phyloP scores from a whole-genome alignment of 192 early-diverging fungal species.

The Phlyctochytrium planicorne region DNA sequence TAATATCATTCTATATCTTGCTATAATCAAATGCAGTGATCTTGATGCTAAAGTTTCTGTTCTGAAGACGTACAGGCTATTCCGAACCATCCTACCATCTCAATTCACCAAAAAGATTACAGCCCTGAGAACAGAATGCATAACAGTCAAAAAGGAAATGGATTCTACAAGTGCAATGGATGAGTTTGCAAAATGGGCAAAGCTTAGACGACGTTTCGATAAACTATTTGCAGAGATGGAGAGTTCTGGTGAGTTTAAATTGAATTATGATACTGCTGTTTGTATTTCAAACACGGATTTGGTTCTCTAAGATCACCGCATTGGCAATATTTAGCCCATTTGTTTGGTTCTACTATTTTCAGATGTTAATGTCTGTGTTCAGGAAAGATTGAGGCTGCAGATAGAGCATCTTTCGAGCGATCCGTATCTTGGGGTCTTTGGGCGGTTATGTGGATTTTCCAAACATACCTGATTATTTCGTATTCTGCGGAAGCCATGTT shows the following conservation, averaged over 20 bases:
- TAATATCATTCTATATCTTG: conserved; percentile 1
- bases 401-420: conserved; percentile 18
- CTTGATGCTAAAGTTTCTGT: not conserved
- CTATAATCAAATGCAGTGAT: not conserved
- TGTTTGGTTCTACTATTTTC: not conserved
- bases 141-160: conserved; percentile 14
- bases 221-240: conserved; percentile 52
- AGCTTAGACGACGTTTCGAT: conserved; percentile 89
- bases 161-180: conserved; percentile 18
- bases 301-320: not conserved
- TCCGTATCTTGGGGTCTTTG: conserved; percentile 23
- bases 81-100: not conserved
- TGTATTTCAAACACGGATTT: conserved; percentile 6
- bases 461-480: conserved; percentile 3
- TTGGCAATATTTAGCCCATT: too few species aligned
- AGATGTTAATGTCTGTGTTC: not conserved
- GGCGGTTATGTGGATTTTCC: conserved; percentile 10
- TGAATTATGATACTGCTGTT: not conserved
- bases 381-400: conserved; percentile 14
- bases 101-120: not conserved
- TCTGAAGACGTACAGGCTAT: not conserved
- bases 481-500: conserved; percentile 21
- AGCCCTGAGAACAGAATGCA: not conserved
- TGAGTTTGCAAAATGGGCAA: conserved; percentile 63
- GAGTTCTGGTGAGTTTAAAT: not conserved